These are phyloP conservation scores for Eucalyptus shirleyi DNA, from an alignment of 345 rosid species.

Conservation along the genomic window DNA sequence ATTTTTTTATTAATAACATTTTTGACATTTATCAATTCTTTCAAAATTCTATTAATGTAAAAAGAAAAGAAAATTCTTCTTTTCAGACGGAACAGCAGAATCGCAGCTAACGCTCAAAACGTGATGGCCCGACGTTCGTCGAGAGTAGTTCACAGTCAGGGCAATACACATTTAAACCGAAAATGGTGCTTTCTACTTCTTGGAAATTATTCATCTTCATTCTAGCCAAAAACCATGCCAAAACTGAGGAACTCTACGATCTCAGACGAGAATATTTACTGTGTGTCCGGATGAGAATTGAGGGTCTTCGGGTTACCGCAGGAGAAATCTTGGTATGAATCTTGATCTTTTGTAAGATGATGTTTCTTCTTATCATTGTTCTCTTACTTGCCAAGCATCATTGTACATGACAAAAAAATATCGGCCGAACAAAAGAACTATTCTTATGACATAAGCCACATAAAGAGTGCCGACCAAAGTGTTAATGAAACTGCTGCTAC, in stretches of 20 bases:
- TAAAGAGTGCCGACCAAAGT: slow-evolving; percentile 28
- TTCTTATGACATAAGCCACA: slow-evolving; percentile 18
- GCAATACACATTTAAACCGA: neutral
- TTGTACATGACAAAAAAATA: neutral
- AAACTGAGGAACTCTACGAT: neutral
- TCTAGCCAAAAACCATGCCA: neutral
- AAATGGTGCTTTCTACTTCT: neutral
- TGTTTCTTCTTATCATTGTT: neutral
- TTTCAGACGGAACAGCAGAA: neutral
- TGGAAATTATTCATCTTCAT: neutral
- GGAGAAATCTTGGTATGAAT: neutral
- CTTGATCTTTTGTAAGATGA: neutral
- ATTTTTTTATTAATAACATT: fast-evolving
- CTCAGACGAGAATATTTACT: neutral
- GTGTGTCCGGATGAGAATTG: neutral
- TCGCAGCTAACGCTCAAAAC: neutral
- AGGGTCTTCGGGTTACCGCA: neutral
- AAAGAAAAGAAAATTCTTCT: no score
- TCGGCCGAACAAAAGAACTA: neutral
- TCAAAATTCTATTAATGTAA: no score
- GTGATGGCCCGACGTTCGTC: neutral
- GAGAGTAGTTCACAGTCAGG: neutral
- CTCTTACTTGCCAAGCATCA: neutral
- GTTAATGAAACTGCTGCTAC: slow-evolving; percentile 25
- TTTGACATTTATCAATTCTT: no score